Conservation (phyloP, 202 grass and related monocot genomes). For the Zizania palustris region DNA sequence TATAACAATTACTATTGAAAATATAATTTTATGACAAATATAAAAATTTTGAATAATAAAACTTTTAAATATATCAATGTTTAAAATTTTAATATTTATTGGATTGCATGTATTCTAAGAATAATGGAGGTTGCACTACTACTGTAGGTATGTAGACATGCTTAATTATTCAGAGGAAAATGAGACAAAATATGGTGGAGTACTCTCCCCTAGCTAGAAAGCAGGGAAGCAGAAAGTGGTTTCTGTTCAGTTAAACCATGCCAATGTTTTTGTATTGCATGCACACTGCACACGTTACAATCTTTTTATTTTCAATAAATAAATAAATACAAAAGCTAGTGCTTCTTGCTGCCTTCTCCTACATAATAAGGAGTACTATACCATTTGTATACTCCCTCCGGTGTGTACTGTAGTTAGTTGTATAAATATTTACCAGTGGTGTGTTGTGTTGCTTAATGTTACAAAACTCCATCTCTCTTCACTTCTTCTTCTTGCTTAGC, state of each 20-base stretch:
- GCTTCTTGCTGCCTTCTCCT: slow-evolving; percentile 20
- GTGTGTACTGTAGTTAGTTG: slow-evolving; percentile 4
- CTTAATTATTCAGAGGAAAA: slow-evolving; percentile 35
- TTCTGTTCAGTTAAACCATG: slow-evolving; percentile 52
- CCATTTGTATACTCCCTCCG: neutral
- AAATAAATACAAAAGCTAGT: slow-evolving; percentile 24
- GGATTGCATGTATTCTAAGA: too few relatives aligned
- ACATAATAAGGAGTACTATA: too few relatives aligned
- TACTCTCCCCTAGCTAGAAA: slow-evolving; percentile 48
- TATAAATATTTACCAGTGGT: slow-evolving; percentile 54
- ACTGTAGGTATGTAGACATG: slow-evolving; percentile 44
- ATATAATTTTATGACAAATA: too few relatives aligned
- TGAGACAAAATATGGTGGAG: slow-evolving; percentile 71
- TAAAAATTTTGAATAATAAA: too few relatives aligned
- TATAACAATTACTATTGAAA: too few relatives aligned
- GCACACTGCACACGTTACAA: slow-evolving; percentile 14
- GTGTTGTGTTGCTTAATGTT: slow-evolving; percentile 45
- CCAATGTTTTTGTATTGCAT: slow-evolving; percentile 30
- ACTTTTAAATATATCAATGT: too few relatives aligned
- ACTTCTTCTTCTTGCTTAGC: neutral
- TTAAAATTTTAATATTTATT: too few relatives aligned
- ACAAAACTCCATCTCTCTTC: slow-evolving; percentile 51
- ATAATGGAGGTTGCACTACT: too few relatives aligned
- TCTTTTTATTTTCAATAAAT: neutral
- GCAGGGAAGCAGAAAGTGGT: slow-evolving; percentile 47